Evolutionary conservation across 2,329 filamentous ascomycete genomes (phyloP), one percentile per base, ranked within the genome.

Genomic region (Penicillium crustosum): DNA sequence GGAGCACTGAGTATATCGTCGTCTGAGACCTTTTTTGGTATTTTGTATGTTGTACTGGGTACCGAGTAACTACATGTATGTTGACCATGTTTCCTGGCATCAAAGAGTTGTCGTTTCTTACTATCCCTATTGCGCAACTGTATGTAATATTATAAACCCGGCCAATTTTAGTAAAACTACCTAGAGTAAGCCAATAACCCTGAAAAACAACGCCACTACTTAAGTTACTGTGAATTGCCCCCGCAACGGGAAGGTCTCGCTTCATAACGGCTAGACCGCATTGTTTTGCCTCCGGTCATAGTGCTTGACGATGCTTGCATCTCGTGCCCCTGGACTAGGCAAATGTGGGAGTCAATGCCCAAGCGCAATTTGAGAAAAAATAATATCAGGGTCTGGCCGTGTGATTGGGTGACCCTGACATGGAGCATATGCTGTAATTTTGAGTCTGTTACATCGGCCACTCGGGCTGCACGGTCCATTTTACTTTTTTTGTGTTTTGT

Each of bases 261-360:
- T 57, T 54, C 50, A 31, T 53, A 53, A 53, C 43, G 55, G 55
- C 33, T 53, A 57, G 55, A 53, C 55, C 49, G 43, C 49, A 53
- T 53, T 45, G 47, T 29, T 44, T 48, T 47, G 53, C 42, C 47
- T 57, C 42, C n/a, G 35, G 21, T 19, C 33, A 47, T 45, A 62
- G 57, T 62, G 61, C 60, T 63, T 64, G 45, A 58, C 50, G 54
- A 56, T 52, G 61, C 62, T 64, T 64, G 52, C 60, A 36, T 50
- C 50, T 38, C 21, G 15, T 39, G 43, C 49, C 42, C 55, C 53
- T 57, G 49, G 19, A 13, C 49, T 53, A 59, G 53, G 53, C 44
- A 44, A 44, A 49, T 58, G n/a, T 36, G 43, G 19, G 19, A n/a
- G 27, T n/a, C 31, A 53, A 21, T 54, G 42, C 35, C 33, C 53